A percentile compares a stretch with the other conserved stretches of the same genome.
Evolutionary conservation across 164 flowering plant genomes (phyloP).

Genomic region (Brasenia schreberi): DNA sequence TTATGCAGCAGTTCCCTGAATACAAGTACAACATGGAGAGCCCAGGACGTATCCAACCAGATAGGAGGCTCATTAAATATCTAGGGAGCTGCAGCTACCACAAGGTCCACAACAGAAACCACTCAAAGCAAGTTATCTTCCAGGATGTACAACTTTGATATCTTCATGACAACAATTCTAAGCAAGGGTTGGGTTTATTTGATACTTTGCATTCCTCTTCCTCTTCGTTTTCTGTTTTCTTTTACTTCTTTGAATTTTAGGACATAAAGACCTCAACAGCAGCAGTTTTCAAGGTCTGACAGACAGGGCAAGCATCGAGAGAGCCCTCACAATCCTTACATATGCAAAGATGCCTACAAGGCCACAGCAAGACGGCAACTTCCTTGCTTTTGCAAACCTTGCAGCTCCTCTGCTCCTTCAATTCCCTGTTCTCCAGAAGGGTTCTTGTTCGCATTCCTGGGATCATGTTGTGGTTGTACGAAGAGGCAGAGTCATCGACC

Average conservation of each 20-base stretch:
- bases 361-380: constrained; percentile 63
- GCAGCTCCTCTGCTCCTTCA: constrained; percentile 32
- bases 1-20: background rate
- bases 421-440: constrained; percentile 4
- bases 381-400: constrained; percentile 53
- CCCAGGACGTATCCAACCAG: background rate
- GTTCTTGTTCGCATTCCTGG: constrained; percentile 14
- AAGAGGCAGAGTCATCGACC: constrained; percentile 62
- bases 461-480: constrained; percentile 32
- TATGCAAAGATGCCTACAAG: constrained; percentile 79
- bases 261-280: constrained; percentile 68
- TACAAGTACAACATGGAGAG: background rate
- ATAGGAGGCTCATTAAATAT: no score
- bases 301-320: constrained; percentile 56
- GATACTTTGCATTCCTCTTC: background rate
- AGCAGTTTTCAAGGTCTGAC: constrained; percentile 46
- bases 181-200: background rate
- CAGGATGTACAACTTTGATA: constrained; percentile 1
- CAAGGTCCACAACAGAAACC: background rate
- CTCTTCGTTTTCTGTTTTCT: constrained; percentile 2
- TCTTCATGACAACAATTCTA: background rate
- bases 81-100: background rate
- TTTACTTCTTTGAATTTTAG: background rate
- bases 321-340: constrained; percentile 68
- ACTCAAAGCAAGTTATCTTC: background rate